Percentiles rank a stretch among this genome's conserved stretches.
phyloP scores from a whole-genome alignment of 352 stramenopile genomes.

The Phytophthora aleatoria region DNA sequence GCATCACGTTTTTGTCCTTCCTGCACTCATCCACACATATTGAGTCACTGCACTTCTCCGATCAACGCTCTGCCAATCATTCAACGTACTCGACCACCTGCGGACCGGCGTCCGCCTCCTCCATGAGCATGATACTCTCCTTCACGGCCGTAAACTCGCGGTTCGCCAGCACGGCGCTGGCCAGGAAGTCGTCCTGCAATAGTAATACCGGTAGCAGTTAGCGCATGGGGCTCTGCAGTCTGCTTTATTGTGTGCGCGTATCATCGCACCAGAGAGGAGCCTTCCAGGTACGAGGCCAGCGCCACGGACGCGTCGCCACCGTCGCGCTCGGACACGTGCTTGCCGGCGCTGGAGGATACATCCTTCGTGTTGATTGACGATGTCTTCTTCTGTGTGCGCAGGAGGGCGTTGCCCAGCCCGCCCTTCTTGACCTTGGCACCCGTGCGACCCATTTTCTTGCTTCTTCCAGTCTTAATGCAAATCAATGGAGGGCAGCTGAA shows the following conservation, averaged over 20 bases:
- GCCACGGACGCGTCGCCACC: conserved; percentile 82
- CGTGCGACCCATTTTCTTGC: conserved; percentile 65
- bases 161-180: conserved; percentile 91
- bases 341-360: conserved; percentile 81
- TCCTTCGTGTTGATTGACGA: conserved; percentile 72
- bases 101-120: conserved; percentile 56
- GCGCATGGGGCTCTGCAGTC: background rate
- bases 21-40: conserved; percentile 28
- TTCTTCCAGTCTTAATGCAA: conserved; percentile 13
- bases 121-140: conserved; percentile 85
- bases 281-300: conserved; percentile 86
- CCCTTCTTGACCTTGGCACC: conserved; percentile 78
- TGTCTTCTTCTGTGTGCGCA: conserved; percentile 79
- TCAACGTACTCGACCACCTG: conserved; percentile 70
- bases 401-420: conserved; percentile 72
- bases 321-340: conserved; percentile 83
- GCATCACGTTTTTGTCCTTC: conserved; percentile 54
- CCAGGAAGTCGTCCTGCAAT: conserved; percentile 91
- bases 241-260: background rate
- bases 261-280: conserved; percentile 72
- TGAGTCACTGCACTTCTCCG: background rate
- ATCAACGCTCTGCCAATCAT: background rate
- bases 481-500: conserved; percentile 25
- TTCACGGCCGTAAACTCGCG: conserved; percentile 92
- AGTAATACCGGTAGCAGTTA: conserved; percentile 5